These are phyloP conservation scores for Laetiporus sulphureus DNA, from an alignment of 1,284 basidiomycete species.

Conservation along the genomic window DNA sequence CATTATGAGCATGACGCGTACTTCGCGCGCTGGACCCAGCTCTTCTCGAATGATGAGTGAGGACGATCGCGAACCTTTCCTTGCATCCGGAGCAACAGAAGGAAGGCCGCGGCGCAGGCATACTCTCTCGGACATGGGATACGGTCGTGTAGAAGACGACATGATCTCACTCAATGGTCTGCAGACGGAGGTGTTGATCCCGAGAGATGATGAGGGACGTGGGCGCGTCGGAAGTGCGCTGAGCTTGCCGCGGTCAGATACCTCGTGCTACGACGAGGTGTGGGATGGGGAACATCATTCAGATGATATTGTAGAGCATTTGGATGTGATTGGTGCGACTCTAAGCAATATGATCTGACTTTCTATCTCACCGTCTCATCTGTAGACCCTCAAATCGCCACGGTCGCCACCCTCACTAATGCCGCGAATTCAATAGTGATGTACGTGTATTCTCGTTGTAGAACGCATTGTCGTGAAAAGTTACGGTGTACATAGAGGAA, in stretches of 20 bases:
- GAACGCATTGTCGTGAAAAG: no score
- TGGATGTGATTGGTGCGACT: slow-evolving; percentile 66
- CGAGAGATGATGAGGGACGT: slow-evolving; percentile 20
- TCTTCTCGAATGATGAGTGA: slow-evolving; percentile 1
- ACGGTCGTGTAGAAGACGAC: slow-evolving; percentile 8
- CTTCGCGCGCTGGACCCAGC: neutral
- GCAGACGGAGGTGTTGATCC: slow-evolving; percentile 26
- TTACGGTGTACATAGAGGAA: no score
- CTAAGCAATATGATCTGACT: neutral
- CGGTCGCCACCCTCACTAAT: slow-evolving; percentile 66
- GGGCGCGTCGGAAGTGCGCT: slow-evolving; percentile 40
- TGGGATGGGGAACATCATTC: slow-evolving; percentile 40
- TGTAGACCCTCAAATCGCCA: slow-evolving; percentile 67
- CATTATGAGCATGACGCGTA: slow-evolving; percentile 16
- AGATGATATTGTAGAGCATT: slow-evolving; percentile 69
- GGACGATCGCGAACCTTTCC: slow-evolving; percentile 3
- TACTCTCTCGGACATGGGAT: slow-evolving; percentile 2
- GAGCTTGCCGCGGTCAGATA: slow-evolving; percentile 27
- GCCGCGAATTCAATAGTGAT: slow-evolving; percentile 75
- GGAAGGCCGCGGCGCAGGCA: neutral
- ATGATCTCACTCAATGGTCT: slow-evolving; percentile 25
- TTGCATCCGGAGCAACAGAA: neutral
- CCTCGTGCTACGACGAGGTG: slow-evolving; percentile 6
- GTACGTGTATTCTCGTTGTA: no score
- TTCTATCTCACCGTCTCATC: neutral